phyloP scores from a whole-genome alignment of 345 rosid species.

The Murraya paniculata region DNA sequence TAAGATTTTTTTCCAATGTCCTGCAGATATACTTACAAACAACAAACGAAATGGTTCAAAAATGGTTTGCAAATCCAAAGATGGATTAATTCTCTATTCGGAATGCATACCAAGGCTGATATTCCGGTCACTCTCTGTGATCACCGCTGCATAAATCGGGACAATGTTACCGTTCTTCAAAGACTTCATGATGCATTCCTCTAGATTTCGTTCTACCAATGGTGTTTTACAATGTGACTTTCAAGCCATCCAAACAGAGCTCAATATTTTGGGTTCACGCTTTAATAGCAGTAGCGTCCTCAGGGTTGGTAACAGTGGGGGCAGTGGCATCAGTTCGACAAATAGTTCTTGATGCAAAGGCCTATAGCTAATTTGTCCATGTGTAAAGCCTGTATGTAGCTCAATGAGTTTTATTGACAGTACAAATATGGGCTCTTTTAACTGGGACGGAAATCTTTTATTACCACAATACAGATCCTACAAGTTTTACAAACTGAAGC shows the following conservation, averaged over 20 bases:
- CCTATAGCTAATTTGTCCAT: constrained; percentile 40
- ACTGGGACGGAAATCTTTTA: too few species aligned
- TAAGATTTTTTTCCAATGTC: neutral
- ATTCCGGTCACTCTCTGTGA: constrained; percentile 16
- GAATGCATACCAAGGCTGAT: constrained; percentile 23
- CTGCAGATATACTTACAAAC: constrained; percentile 27
- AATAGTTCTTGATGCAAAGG: constrained; percentile 22
- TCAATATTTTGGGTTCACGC: constrained; percentile 16
- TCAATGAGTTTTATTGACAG: too few species aligned
- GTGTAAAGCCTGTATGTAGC: constrained; percentile 8
- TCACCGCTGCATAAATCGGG: constrained; percentile 3
- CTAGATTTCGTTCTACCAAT: constrained; percentile 26
- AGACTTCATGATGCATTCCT: constrained; percentile 24
- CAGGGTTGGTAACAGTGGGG: constrained; percentile 5
- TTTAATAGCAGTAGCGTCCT: constrained; percentile 3
- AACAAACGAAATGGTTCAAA: constrained; percentile 25
- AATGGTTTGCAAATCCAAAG: constrained; percentile 13
- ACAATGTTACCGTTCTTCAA: constrained; percentile 28
- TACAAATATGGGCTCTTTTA: too few species aligned
- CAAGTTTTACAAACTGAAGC: too few species aligned
- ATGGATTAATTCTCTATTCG: constrained; percentile 18
- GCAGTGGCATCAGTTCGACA: constrained; percentile 22
- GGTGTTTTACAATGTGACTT: constrained; percentile 26
- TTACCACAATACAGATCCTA: too few species aligned
- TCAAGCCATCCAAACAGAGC: constrained; percentile 21